A percentile compares a stretch with the other conserved stretches of the same genome.
phyloP scores from a whole-genome alignment of 148 eudicot genomes.

The Agrostemma githago region DNA sequence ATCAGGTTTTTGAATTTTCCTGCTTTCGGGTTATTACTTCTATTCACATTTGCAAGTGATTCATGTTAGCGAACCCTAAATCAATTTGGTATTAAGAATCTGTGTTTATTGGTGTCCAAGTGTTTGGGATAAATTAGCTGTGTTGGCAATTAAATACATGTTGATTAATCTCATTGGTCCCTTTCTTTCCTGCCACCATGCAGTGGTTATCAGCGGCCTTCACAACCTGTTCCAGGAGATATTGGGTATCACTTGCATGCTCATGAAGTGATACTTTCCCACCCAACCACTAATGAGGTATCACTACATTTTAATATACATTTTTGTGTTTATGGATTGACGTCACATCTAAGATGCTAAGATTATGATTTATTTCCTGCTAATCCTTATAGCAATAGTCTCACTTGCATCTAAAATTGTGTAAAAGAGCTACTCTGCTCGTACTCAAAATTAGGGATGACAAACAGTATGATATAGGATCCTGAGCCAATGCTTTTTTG shows the following conservation, averaged over 20 bases:
- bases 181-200: conserved; percentile 9
- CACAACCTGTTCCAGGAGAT: conserved; percentile 93
- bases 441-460: too few species aligned
- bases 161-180: neutral
- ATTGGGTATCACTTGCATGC: conserved; percentile 96
- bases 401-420: neutral
- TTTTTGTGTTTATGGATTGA: neutral
- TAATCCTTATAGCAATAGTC: neutral
- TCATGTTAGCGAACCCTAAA: neutral
- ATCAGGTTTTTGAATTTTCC: too few species aligned
- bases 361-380: neutral
- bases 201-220: conserved; percentile 82
- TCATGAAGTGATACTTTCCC: conserved; percentile 54
- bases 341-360: neutral
- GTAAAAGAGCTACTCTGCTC: neutral
- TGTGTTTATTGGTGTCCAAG: neutral
- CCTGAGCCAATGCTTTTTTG: too few species aligned
- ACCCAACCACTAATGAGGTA: conserved; percentile 79
- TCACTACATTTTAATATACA: neutral
- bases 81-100: neutral
- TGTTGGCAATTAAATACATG: neutral
- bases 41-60: neutral
- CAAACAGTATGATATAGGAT: too few species aligned
- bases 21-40: too few species aligned
- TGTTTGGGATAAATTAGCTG: conserved; percentile 1